These are phyloP conservation scores for Physcomitrellopsis africana DNA, from an alignment of 225 moss, liverwort and hornwort species.

Conservation along the genomic window DNA sequence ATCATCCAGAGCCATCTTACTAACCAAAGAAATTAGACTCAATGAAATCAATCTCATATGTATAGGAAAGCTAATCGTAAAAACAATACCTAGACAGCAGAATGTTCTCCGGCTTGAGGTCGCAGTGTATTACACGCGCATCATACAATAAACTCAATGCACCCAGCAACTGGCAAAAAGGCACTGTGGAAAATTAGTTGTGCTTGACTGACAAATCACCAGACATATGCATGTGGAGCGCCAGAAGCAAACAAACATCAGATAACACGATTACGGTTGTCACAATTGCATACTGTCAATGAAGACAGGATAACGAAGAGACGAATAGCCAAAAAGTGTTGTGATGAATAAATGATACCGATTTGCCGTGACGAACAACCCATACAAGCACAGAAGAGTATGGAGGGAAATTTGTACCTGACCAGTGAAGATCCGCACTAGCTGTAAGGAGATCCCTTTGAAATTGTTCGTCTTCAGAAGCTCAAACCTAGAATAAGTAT, in stretches of 20 bases:
- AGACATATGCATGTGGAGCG: constrained; percentile 9
- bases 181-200: constrained; percentile 5
- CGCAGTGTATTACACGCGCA: constrained; percentile 81
- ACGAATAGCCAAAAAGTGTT: constrained; percentile 6
- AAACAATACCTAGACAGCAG: constrained; percentile 56
- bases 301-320: constrained; percentile 6
- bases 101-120: constrained; percentile 90
- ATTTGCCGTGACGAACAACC: constrained; percentile 19
- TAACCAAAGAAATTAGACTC: neutral
- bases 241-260: neutral
- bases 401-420: constrained; percentile 53
- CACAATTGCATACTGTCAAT: neutral
- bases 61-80: neutral
- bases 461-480: constrained; percentile 73
- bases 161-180: constrained; percentile 62
- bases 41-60: neutral
- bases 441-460: constrained; percentile 81
- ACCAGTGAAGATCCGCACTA: constrained; percentile 65
- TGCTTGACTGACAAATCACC: neutral
- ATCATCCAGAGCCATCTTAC: constrained; percentile 9
- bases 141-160: constrained; percentile 72
- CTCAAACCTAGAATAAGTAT: constrained; percentile 63
- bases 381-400: neutral
- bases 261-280: neutral
- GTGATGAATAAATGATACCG: neutral